These are phyloP conservation scores for Actinomucor elegans DNA, from an alignment of 371 early-diverging fungal genomes.

Conservation along the genomic window DNA sequence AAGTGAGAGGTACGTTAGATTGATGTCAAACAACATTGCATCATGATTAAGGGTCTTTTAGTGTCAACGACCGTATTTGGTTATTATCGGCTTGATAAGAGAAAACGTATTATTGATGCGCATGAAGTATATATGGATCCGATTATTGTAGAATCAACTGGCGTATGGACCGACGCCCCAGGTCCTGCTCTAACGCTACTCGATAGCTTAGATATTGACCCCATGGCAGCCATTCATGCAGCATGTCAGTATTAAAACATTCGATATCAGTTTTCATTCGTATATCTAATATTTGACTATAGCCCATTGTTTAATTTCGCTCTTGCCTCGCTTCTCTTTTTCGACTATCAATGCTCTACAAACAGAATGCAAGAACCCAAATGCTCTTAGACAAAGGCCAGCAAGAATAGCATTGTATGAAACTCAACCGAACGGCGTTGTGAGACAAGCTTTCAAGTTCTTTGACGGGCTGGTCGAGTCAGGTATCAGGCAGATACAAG, in stretches of 20 bases:
- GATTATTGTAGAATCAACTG: constrained; percentile 32
- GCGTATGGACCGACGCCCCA: constrained; percentile 49
- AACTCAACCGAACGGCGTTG: constrained; percentile 34
- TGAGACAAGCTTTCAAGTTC: constrained; percentile 32
- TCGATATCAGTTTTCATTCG: neutral
- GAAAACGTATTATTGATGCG: constrained; percentile 41
- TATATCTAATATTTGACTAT: neutral
- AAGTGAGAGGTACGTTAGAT: constrained; percentile 43
- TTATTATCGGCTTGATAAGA: constrained; percentile 52
- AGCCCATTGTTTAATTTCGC: constrained; percentile 43
- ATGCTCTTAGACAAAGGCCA: constrained; percentile 41
- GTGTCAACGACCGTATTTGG: constrained; percentile 58
- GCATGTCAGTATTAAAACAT: constrained; percentile 36
- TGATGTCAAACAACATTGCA: too few species aligned
- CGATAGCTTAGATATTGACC: constrained; percentile 28
- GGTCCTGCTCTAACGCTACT: constrained; percentile 17
- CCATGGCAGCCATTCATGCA: constrained; percentile 48
- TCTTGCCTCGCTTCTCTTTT: constrained; percentile 30
- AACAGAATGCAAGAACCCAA: constrained; percentile 53
- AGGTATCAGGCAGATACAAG: constrained; percentile 26
- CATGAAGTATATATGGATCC: constrained; percentile 54
- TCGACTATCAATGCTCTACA: constrained; percentile 25
- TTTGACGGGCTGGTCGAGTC: constrained; percentile 31
- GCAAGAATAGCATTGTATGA: constrained; percentile 44
- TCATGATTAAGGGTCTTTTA: too few species aligned